Percentiles rank a stretch among this genome's conserved stretches.
Conservation (phyloP, 371 early-diverging fungal genomes). For the Coemansia sp. region DNA sequence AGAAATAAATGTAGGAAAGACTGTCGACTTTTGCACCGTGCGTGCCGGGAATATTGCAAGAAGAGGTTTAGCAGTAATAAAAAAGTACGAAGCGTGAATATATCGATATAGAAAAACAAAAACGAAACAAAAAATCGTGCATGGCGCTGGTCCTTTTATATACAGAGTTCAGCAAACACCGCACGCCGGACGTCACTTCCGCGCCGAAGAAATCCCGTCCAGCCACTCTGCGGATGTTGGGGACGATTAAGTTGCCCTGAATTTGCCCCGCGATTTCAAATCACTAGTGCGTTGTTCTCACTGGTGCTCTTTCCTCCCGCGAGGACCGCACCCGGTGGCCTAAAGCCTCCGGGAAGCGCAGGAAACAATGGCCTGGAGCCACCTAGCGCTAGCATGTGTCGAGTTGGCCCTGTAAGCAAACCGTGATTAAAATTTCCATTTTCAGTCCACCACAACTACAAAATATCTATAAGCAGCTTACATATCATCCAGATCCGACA, state of each 20-base stretch:
- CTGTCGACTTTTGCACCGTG: background rate
- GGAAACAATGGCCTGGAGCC: too few relatives aligned
- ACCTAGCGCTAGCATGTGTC: background rate
- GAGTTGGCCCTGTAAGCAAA: background rate
- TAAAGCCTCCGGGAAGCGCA: too few relatives aligned
- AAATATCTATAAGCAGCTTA: background rate
- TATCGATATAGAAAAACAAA: background rate
- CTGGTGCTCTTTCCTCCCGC: too few relatives aligned
- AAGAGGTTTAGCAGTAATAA: background rate
- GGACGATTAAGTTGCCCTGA: background rate
- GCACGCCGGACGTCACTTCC: background rate
- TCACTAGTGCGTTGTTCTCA: background rate
- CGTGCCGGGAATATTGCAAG: background rate
- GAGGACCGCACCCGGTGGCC: too few relatives aligned
- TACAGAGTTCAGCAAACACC: background rate
- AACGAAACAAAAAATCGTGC: background rate
- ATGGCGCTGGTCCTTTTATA: background rate
- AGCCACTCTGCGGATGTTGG: background rate
- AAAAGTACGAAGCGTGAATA: background rate
- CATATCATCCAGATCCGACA: slow-evolving; percentile 51
- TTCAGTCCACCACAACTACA: too few relatives aligned
- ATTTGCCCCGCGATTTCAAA: background rate
- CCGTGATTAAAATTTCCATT: background rate
- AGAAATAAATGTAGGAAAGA: background rate
- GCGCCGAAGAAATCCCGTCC: background rate